Conservation (phyloP, 2,329 filamentous ascomycete species). For the Akanthomyces lecanii region DNA sequence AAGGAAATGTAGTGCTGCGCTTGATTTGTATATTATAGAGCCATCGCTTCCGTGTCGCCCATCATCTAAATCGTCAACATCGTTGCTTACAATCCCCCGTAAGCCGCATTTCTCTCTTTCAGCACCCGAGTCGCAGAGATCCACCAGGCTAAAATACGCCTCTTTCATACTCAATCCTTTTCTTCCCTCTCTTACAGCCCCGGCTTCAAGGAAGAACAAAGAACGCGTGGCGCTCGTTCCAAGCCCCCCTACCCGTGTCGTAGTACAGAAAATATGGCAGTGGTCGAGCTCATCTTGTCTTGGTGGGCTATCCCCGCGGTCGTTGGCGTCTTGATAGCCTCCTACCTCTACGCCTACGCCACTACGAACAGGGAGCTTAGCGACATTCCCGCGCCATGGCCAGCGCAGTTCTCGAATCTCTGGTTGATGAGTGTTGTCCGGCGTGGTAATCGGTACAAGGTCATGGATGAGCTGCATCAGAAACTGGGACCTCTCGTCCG, state of each 20-base stretch:
- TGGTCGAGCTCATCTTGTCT: constrained; percentile 32
- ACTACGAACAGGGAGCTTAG: constrained; percentile 48
- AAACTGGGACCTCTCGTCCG: constrained; percentile 75
- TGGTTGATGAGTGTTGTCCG: constrained; percentile 71
- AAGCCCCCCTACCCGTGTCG: too few relatives aligned
- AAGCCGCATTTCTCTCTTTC: not conserved
- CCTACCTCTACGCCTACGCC: constrained; percentile 58
- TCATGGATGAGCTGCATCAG: constrained; percentile 70
- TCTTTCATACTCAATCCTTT: not conserved
- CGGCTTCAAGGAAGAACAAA: not conserved
- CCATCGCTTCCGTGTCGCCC: not conserved
- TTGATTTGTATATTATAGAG: not conserved
- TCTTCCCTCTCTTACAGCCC: not conserved
- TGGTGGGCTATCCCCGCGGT: constrained; percentile 45
- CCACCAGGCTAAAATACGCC: constrained; percentile 3
- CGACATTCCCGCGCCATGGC: constrained; percentile 58
- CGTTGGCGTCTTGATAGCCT: constrained; percentile 45
- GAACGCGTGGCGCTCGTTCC: not conserved
- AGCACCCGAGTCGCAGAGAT: not conserved
- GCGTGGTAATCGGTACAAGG: constrained; percentile 58
- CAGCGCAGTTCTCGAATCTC: constrained; percentile 65
- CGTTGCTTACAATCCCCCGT: not conserved
- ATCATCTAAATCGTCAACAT: not conserved
- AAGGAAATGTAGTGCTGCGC: not conserved
- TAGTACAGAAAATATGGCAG: constrained; percentile 24